Base-by-base conservation (phyloP, 352 stramenopile genomes). In the Plasmopara halstedii region DNA sequence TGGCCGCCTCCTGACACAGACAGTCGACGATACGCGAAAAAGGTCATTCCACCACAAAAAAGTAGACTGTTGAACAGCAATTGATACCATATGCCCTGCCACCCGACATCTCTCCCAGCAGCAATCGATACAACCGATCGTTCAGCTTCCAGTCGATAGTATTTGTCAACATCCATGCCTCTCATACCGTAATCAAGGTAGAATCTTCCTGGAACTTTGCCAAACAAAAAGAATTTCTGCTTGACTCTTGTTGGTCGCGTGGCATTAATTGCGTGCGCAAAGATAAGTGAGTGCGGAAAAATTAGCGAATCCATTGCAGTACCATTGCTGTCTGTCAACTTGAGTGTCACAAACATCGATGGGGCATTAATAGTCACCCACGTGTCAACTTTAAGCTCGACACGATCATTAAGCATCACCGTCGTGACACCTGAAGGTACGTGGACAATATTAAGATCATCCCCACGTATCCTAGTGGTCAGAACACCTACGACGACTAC, bases 51-150 rank as follows among this genome's bases (percentile, higher is more conserved):
- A 0, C 31, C 47, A 8, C 52, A n/a, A 34, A 88, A 88, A 15
- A 88, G 46, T 19, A 73, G 37, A 17, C 64, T 27, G 53, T 91
- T 91, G 42, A 88, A 56, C 5, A 49, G 58, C 13, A 91, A 56
- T 31, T 88, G 66, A 45, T 73, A 74, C 64, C 62, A 73, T 43
- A 88, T 83, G 4, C 74, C 80, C 22, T 82, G 55, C 76, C 76
- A 91, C 2, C 72, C 73, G 41, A 62, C 48, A 36, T 61, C 45
- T 21, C 64, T 47, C 2, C 56, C 61, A n/a, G 64, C 61, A 7
- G 61, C 62, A 21, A 88, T 65, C 0, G 74, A 55, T 15, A 91
- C 54, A 2, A 88, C 74, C 0, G 73, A 79, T 53, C 59, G 76
- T 3, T 53, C 39, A 0, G 76, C 64, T 20, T 67, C 70, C 39